These are phyloP conservation scores for Fusarium devonianum DNA, from an alignment of 2,329 filamentous ascomycete genomes.

Conservation along the genomic window DNA sequence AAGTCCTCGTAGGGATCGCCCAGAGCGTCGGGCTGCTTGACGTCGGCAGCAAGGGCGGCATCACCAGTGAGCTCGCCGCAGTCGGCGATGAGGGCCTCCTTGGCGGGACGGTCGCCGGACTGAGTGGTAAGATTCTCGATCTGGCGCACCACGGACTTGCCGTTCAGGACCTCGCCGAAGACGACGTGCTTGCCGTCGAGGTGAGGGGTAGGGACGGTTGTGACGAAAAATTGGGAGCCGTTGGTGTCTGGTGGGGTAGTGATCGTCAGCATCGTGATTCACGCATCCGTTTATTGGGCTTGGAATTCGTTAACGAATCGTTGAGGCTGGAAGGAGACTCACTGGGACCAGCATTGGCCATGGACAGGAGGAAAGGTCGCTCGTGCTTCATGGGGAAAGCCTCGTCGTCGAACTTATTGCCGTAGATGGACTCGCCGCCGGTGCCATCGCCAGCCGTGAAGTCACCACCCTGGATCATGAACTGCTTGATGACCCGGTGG, in stretches of 20 bases:
- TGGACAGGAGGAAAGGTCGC: conserved; percentile 90
- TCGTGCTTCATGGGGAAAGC: conserved; percentile 94
- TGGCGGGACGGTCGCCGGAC: conserved; percentile 76
- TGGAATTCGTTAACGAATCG: too few relatives aligned
- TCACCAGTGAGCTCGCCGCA: conserved; percentile 84
- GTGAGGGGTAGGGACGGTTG: conserved; percentile 92
- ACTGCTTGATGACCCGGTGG: conserved; percentile 97
- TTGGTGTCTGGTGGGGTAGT: conserved; percentile 72
- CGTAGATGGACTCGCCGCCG: conserved; percentile 96
- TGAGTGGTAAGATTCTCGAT: conserved; percentile 85
- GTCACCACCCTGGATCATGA: conserved; percentile 96
- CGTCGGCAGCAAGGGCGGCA: conserved; percentile 70
- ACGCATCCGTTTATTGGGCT: too few relatives aligned
- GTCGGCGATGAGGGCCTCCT: conserved; percentile 77
- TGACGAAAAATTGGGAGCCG: conserved; percentile 98
- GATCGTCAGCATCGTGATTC: conserved; percentile 11
- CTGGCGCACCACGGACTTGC: conserved; percentile 88
- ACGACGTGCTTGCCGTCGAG: conserved; percentile 97
- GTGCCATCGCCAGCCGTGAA: conserved; percentile 96
- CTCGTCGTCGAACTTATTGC: conserved; percentile 96
- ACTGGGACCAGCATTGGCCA: conserved; percentile 97
- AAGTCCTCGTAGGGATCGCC: conserved; percentile 96
- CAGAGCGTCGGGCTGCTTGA: conserved; percentile 76
- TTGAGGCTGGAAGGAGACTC: conserved; percentile 44
- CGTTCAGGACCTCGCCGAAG: conserved; percentile 91